Percentiles rank a stretch among this genome's conserved stretches.
Conservation (phyloP, 2,329 filamentous ascomycete species). For the Colletotrichum australisinense region DNA sequence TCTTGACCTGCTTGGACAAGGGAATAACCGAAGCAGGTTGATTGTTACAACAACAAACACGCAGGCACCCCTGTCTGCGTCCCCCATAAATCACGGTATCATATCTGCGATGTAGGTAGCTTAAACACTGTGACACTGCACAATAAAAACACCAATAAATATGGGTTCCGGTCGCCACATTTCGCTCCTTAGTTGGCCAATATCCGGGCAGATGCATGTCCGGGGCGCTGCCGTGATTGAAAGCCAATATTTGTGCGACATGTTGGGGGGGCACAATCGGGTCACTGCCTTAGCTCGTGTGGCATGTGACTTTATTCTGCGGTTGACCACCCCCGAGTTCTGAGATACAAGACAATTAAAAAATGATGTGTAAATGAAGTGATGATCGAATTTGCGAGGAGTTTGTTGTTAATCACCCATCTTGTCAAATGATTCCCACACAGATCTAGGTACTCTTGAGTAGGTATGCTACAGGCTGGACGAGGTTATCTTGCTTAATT, state of each 20-base stretch:
- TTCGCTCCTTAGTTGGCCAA: background rate
- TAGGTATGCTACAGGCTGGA: background rate
- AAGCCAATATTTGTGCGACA: background rate
- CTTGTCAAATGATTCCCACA: background rate
- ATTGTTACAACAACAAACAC: background rate
- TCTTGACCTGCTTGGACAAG: background rate
- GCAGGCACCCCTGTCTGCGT: background rate
- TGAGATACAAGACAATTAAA: background rate
- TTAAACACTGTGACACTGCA: background rate
- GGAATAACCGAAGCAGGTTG: background rate
- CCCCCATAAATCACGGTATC: background rate
- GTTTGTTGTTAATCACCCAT: background rate
- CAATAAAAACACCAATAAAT: background rate
- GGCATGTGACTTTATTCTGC: too few species aligned
- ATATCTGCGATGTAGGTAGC: background rate
- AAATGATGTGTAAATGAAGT: background rate
- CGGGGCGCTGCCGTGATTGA: background rate
- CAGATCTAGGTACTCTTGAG: too few species aligned
- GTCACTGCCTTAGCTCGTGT: background rate
- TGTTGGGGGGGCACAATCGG: conserved; percentile 2
- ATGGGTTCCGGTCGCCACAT: background rate
- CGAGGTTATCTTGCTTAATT: background rate
- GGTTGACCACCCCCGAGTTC: too few species aligned
- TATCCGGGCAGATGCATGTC: background rate
- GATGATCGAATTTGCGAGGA: background rate